A percentile compares a stretch with the other conserved stretches of the same genome.
phyloP scores from a whole-genome alignment of 441 rosid genomes.

The Adansonia grandidieri region DNA sequence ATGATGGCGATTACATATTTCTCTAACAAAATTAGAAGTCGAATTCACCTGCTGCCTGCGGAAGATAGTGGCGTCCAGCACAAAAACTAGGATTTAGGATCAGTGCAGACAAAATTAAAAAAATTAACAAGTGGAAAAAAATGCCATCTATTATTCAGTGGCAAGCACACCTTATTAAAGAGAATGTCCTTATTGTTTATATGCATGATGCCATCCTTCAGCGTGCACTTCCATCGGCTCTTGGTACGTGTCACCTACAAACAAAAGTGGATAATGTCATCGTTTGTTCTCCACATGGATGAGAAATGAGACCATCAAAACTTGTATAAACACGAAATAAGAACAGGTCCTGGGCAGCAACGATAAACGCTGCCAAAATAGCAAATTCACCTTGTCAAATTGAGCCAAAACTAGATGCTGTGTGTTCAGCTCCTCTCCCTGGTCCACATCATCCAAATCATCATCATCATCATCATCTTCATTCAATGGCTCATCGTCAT shows the following conservation, averaged over 20 bases:
- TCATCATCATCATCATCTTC: constrained; percentile 86
- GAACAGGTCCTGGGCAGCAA: neutral
- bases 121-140: neutral
- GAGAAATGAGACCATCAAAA: neutral
- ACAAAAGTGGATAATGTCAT: constrained; percentile 29
- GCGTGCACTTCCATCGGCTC: constrained; percentile 93
- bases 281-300: neutral
- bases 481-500: constrained; percentile 86
- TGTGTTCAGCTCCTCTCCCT: constrained; percentile 88
- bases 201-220: constrained; percentile 98
- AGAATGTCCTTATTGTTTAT: constrained; percentile 94
- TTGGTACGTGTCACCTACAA: constrained; percentile 94
- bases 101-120: neutral
- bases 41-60: constrained; percentile 95
- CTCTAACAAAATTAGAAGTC: constrained; percentile 70
- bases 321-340: neutral
- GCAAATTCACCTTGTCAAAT: constrained; percentile 79
- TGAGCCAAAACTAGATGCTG: constrained; percentile 97
- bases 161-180: constrained; percentile 74
- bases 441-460: constrained; percentile 67
- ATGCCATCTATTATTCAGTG: neutral
- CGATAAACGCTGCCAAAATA: constrained; percentile 10
- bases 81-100: neutral
- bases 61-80: neutral
- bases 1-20: constrained; percentile 20